Evolutionary conservation across 2,329 filamentous ascomycete species (phyloP), one percentile per base, ranked within the genome.

Genomic region (Penicillium sp.): DNA sequence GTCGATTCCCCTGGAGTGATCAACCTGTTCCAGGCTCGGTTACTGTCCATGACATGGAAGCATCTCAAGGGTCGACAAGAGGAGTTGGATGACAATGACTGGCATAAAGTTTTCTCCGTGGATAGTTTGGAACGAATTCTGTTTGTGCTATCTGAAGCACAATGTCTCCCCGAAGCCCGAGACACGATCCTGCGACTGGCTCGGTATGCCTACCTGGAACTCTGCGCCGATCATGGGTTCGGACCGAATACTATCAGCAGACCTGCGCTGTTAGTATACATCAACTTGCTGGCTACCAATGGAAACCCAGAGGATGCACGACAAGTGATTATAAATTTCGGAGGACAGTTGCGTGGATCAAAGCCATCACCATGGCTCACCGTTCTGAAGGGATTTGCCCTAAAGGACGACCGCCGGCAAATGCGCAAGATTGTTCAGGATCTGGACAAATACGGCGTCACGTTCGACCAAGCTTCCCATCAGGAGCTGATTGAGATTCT

Each of bases 1-100:
- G 73, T 49, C 58, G 70, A 58, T 68, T 72, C 52, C 61, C 72
- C 55, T 61, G 76, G 52, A 58, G 75, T 44, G 61, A 88, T 64
- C 82, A 88, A 66, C 75, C 81, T 57, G 76, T 83, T 37, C 48
- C 85, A 93, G 59, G 84, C 86, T 1, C 67, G 76, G n/a, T 73
- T 82, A 56, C 75, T 79, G 18, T 62, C 76, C 28, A 68, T 74
- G 35, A 81, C 88, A 38, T 78, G 88, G 49, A 69, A 77, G 24
- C 80, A 88, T 62, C 72, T 88, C 46, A 68, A 76, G 54, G 67
- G 62, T 43, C 64, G 54, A 33, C 62, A 66, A 39, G 47, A 54
- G 11, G 60, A 65, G 18, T 37, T 69, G 42, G 63, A 65, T 24
- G 52, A 61, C 3, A 53, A 58, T 25, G 66, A 67, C 8, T 66